These are phyloP conservation scores for Zygosaccharomyces lentus DNA, from an alignment of 805 yeast genomes.

Conservation along the genomic window DNA sequence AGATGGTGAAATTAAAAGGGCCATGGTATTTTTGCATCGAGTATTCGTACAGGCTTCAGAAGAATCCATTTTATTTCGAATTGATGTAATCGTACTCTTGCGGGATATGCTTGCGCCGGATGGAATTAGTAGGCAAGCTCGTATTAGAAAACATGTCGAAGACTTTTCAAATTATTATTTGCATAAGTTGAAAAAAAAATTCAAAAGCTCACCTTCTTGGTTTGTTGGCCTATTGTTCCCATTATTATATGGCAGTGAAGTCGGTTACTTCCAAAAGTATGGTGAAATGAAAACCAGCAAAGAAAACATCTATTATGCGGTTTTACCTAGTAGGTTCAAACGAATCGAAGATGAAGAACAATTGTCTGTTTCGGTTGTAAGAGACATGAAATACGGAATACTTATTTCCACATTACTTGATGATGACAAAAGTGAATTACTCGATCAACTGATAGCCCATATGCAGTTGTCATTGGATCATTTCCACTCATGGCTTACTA, in stretches of 20 bases:
- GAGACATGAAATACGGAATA: constrained; percentile 31
- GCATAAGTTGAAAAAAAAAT: constrained; percentile 48
- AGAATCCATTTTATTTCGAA: constrained; percentile 53
- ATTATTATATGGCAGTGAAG: constrained; percentile 44
- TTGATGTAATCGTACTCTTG: constrained; percentile 66
- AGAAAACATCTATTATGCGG: constrained; percentile 15
- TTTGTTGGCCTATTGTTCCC: constrained; percentile 66
- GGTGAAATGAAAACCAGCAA: constrained; percentile 36
- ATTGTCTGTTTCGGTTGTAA: constrained; percentile 20
- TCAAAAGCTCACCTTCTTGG: constrained; percentile 49
- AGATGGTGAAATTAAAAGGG: constrained; percentile 55
- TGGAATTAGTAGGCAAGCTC: constrained; percentile 44
- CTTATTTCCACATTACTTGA: constrained; percentile 34
- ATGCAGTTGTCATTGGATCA: constrained; percentile 16
- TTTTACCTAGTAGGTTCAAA: constrained; percentile 25
- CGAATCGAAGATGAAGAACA: constrained; percentile 22
- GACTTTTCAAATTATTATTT: constrained; percentile 63
- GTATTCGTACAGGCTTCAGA: constrained; percentile 60
- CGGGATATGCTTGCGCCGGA: constrained; percentile 50
- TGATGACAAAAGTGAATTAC: constrained; percentile 25
- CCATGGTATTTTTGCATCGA: constrained; percentile 66
- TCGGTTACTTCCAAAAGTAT: constrained; percentile 42
- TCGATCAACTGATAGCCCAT: constrained; percentile 22
- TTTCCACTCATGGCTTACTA: constrained; percentile 18
- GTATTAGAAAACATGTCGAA: constrained; percentile 55